Evolutionary conservation across 2,329 filamentous ascomycete species (phyloP), one percentile per base, ranked within the genome.

Genomic region (Orbilia ellipsospora): DNA sequence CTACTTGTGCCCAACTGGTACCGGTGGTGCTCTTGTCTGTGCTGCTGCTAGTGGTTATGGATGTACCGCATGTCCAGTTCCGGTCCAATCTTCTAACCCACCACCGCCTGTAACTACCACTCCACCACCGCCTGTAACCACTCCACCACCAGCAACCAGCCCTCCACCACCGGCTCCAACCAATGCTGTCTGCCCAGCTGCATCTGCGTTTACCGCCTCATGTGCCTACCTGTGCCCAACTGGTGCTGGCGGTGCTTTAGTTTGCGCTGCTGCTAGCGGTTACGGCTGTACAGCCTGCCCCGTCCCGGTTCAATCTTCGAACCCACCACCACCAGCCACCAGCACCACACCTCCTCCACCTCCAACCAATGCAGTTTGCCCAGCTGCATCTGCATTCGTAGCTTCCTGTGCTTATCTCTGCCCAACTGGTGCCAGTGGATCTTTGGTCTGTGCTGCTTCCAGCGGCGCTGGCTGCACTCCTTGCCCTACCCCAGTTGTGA

Each of bases 151-250:
- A 56, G n/a, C 28, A 2, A n/a, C 51, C 7, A 26, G 13, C 26
- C 1, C 12, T n/a, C 23, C 51, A 31, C 18, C 51, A 28, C 51
- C 51, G 28, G 18, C 51, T 13, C 31, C 26, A 40, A 26, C 28
- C 26, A n/a, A 16, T 12, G 54, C 16, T 31, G n/a, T 28, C 16
- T 15, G 13, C 13, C 28, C 44, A 48, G 13, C 54, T n/a, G 31
- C 28, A 20, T n/a, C 12, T 18, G n/a, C 12, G 1, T 56, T 18
- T 28, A 56, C 54, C 12, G 28, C 28, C 15, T 40, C 15, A 6
- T 56, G 54, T 28, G 54, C 54, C 1, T 56, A 42, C 4, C 12
- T 56, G 15, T 56, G 54, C 54, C 31, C 31, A 36, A 36, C 31
- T 10, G 28, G 54, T 20, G 15, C 54, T 20, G 31, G 26, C 15